These are phyloP conservation scores for Nakazawaea ishiwadae DNA, from an alignment of 805 yeast species.

Conservation along the genomic window DNA sequence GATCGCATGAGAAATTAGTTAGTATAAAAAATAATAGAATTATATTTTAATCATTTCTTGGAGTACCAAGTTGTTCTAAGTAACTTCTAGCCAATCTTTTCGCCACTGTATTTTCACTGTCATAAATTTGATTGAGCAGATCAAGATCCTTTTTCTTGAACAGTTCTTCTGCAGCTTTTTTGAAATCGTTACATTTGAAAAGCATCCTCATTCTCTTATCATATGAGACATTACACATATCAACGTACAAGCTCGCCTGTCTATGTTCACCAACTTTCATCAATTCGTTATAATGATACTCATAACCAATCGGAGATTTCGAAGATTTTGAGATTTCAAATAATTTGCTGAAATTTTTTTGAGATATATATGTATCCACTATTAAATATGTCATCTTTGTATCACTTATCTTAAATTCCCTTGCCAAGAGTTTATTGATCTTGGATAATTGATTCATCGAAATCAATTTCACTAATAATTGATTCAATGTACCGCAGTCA, in stretches of 20 bases:
- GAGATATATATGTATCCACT: slow-evolving; percentile 40
- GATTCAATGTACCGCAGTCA: slow-evolving; percentile 34
- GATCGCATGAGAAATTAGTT: slow-evolving; percentile 7
- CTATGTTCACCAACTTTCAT: slow-evolving; percentile 48
- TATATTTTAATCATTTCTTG: not conserved
- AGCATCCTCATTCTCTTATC: slow-evolving; percentile 46
- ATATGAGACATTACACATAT: slow-evolving; percentile 43
- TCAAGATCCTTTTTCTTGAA: slow-evolving; percentile 37
- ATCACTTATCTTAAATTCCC: slow-evolving; percentile 53
- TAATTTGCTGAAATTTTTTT: slow-evolving; percentile 52
- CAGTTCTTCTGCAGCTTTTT: slow-evolving; percentile 47
- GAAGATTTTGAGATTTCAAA: slow-evolving; percentile 44
- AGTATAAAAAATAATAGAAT: not conserved
- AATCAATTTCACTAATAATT: slow-evolving; percentile 43
- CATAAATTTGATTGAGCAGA: slow-evolving; percentile 22
- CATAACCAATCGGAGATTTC: slow-evolving; percentile 70
- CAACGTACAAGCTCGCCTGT: slow-evolving; percentile 58
- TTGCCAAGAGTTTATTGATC: slow-evolving; percentile 39
- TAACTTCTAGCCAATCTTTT: slow-evolving; percentile 12
- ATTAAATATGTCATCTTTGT: slow-evolving; percentile 51
- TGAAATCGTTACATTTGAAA: slow-evolving; percentile 45
- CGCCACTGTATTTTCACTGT: slow-evolving; percentile 17
- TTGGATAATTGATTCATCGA: slow-evolving; percentile 43
- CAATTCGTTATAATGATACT: slow-evolving; percentile 55
- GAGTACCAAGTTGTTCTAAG: slow-evolving; percentile 11